Evolutionary conservation across 192 early-diverging fungal genomes (phyloP), one percentile per base, ranked within the genome.

Genomic region (Linnemannia exigua): DNA sequence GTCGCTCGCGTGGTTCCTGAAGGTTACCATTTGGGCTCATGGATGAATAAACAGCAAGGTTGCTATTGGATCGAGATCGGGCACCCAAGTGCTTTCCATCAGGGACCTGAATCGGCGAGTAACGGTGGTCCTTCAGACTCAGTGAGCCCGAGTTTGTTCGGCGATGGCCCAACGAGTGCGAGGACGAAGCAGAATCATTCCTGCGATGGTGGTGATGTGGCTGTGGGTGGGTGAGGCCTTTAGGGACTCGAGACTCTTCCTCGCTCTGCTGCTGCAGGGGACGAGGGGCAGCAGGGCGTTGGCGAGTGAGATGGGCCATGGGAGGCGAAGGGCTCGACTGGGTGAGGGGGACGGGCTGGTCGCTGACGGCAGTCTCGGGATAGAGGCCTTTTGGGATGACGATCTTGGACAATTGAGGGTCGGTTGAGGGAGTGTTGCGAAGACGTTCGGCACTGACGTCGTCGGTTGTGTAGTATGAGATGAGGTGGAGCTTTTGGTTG

Each of bases 381-480:
- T 98, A 98, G 67, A 97, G 87, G 68, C 95, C 95, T 70, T 93
- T 95, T 20, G 95, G 95, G 37, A 98, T 90, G 15, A 88, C 90
- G 33, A 98, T 89, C 54, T 92, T 79, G 35, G 92, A 88, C 44
- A 97, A 92, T 44, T 88, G 86, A 41, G 93, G 92, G 77, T 96
- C 92, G 3, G 79, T 86, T 2, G 90, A 90, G 4, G 97, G 97
- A 15, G 78, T 86, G 41, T 91, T 92, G 74, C 88, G 75, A 70
- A 98, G 87, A 37, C 90, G 89, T 3, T 91, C 93, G 61, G 88
- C 86, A 31, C 91, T 87, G 37, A 95, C 89, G 90, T 97, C 96
- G 47, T 93, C 93, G 73, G 95, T 95, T 22, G 95, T 93, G 80
- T 96, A 98, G 89, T 98, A 98, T 5, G 94, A 95, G 85, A 98